A percentile compares a stretch with the other conserved stretches of the same genome.
phyloP scores from a whole-genome alignment of 1,139 yeast genomes.

The Meyerozyma sp. region DNA sequence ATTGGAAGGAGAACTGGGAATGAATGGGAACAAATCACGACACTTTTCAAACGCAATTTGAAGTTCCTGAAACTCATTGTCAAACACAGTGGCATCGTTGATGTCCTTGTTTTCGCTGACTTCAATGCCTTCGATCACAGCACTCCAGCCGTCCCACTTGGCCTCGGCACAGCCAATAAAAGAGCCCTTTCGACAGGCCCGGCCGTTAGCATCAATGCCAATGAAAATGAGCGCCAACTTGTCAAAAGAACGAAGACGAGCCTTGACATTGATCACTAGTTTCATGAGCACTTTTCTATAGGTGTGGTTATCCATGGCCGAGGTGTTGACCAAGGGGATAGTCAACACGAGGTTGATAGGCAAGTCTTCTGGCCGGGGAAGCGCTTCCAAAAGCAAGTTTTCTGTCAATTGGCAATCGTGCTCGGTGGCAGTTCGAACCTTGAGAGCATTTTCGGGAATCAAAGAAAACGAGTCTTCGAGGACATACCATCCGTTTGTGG shows the following conservation, averaged over 20 bases:
- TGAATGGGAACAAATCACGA: constrained; percentile 25
- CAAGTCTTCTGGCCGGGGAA: constrained; percentile 32
- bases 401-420: constrained; percentile 36
- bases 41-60: constrained; percentile 24
- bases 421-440: constrained; percentile 28
- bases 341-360: constrained; percentile 46
- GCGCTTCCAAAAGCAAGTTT: constrained; percentile 20
- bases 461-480: constrained; percentile 15
- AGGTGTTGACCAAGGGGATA: constrained; percentile 34
- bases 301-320: constrained; percentile 24
- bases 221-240: constrained; percentile 49
- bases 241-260: constrained; percentile 36
- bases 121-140: constrained; percentile 36
- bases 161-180: constrained; percentile 50
- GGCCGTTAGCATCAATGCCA: constrained; percentile 41
- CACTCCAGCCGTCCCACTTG: constrained; percentile 57
- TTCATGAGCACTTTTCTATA: constrained; percentile 24
- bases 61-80: constrained; percentile 19
- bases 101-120: constrained; percentile 22
- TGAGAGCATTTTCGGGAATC: constrained; percentile 36
- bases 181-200: constrained; percentile 34
- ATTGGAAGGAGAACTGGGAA: constrained; percentile 13
- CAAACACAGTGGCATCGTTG: constrained; percentile 11
- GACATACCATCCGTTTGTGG: constrained; percentile 47
- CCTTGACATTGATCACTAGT: constrained; percentile 21